These are phyloP conservation scores for Colletotrichum spaethianum DNA, from an alignment of 2,329 filamentous ascomycete genomes.

Conservation along the genomic window DNA sequence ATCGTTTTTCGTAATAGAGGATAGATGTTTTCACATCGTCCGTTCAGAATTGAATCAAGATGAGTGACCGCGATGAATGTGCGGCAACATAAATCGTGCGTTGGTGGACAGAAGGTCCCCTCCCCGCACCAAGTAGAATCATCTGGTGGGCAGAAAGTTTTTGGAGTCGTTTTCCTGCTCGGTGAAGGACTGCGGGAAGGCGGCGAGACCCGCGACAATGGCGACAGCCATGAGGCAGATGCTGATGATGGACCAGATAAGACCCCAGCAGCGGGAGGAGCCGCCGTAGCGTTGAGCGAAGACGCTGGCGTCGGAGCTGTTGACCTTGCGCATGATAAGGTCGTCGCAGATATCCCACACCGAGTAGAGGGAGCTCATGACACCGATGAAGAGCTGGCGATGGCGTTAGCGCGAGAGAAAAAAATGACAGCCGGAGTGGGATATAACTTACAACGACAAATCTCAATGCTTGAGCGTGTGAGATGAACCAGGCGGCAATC, in stretches of 20 bases:
- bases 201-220: constrained; percentile 83
- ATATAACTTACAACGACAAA: constrained; percentile 73
- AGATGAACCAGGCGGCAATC: constrained; percentile 85
- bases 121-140: background rate
- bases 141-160: constrained; percentile 70
- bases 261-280: constrained; percentile 85
- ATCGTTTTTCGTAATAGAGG: background rate
- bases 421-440: constrained; percentile 9
- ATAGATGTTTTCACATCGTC: background rate
- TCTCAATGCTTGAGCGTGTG: constrained; percentile 79
- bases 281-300: constrained; percentile 85
- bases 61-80: background rate
- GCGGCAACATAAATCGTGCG: background rate
- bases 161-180: constrained; percentile 79
- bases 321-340: constrained; percentile 84
- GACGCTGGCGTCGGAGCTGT: constrained; percentile 83
- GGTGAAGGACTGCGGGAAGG: constrained; percentile 78
- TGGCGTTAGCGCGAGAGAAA: background rate
- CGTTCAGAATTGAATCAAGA: background rate
- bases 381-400: constrained; percentile 80
- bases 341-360: constrained; percentile 92
- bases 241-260: constrained; percentile 83
- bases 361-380: constrained; percentile 85
- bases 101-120: background rate
- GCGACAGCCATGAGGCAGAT: constrained; percentile 79